These are phyloP conservation scores for Pseudofabraea citricarpa DNA, from an alignment of 2,329 filamentous ascomycete genomes.

Conservation along the genomic window DNA sequence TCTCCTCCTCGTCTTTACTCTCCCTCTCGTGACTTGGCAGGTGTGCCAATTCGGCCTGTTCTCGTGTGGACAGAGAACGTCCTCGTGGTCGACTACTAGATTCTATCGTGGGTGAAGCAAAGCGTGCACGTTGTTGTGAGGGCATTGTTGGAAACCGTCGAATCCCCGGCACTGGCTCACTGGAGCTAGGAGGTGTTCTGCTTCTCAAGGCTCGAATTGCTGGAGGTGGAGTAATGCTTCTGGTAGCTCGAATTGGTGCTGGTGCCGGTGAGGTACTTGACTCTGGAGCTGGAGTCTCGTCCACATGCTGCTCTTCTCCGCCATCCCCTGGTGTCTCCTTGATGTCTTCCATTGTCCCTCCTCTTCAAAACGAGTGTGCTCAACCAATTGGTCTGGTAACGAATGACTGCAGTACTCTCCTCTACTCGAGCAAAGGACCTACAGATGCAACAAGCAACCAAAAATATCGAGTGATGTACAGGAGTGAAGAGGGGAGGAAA, in stretches of 20 bases:
- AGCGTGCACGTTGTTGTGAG: not conserved
- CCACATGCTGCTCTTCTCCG: not conserved
- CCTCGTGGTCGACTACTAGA: not conserved
- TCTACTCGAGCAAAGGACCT: no score
- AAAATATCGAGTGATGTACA: no score
- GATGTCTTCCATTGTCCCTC: no score
- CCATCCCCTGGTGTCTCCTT: not conserved
- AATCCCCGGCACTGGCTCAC: not conserved
- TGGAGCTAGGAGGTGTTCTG: not conserved
- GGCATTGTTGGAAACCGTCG: slow-evolving; percentile 1
- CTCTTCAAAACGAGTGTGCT: no score
- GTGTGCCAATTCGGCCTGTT: not conserved
- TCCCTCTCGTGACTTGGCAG: not conserved
- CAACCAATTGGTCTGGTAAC: no score
- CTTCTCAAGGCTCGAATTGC: not conserved
- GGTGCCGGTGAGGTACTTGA: not conserved
- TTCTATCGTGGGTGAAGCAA: not conserved
- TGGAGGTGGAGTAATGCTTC: not conserved
- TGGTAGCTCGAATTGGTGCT: not conserved
- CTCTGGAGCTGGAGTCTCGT: no score
- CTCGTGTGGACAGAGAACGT: not conserved
- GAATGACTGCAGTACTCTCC: no score
- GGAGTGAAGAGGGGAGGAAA: no score
- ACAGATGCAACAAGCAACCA: no score
- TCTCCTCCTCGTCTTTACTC: not conserved